Base-by-base conservation (phyloP, 75 land plant genomes). In the Cunninghamia lanceolata region DNA sequence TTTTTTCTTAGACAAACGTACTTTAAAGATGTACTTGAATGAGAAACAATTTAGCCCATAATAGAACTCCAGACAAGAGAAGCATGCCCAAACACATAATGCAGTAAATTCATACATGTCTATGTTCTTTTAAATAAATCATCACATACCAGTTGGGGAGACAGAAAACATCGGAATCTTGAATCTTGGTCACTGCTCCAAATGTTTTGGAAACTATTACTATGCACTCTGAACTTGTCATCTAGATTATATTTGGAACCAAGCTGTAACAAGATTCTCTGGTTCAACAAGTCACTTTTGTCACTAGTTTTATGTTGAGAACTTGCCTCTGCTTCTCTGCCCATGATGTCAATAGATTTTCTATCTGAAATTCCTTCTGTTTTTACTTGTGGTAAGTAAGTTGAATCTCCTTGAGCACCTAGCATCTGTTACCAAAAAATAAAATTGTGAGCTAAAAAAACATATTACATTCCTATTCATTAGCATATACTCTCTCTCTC, bases 101-200 rank as follows among this genome's bases (percentile, higher is more conserved):
- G 75, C 34, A 73, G 36, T 32, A 32, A 73, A 73, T 13, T 32
- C 15, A 34, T 11, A 32, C 2, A 11, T 73, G 34, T 3, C 34
- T 45, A 45, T 80, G 42, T 36, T 84, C 11, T 84, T 45, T 45
- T 21, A 80, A 80, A n/a, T 21, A 13, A 43, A 45, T 21, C 47
- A 82, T 45, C 43, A 83, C 56, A 63, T 17, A 94, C 95, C 96
- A 91, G 89, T 85, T 92, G 91, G 36, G 86, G 92, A 85, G 89
- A 93, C 84, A 94, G 82, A 43, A 86, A 85, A 87, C 94, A 94
- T 47, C 89, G 88, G 25, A 84, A 84, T 88, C 87, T 85, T 6
- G 76, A 83, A 68, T 94, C 93, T 82, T 39, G 90, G 25, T 95
- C 96, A 85, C 94, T 95, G 88, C 87, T 94, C 97, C 97, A 95